phyloP scores from a whole-genome alignment of 2,329 filamentous ascomycete genomes.

The Pseudophaeomoniella oleicola region DNA sequence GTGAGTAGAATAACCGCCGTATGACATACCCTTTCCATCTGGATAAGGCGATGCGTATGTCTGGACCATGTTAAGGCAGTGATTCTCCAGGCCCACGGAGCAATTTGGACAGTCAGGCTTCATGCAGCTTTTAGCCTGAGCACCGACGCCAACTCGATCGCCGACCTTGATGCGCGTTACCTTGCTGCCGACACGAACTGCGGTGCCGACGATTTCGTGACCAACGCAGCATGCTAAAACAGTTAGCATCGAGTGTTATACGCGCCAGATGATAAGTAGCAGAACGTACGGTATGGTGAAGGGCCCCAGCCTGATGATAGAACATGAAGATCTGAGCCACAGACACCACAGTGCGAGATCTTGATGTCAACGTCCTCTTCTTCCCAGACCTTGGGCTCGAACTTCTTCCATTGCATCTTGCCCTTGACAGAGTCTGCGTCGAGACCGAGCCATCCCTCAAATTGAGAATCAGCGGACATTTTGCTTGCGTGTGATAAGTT shows the following conservation, averaged over 20 bases:
- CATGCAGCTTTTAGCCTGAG: conserved; percentile 46
- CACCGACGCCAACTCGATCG: conserved; percentile 51
- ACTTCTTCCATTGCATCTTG: conserved; percentile 25
- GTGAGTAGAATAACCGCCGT: conserved; percentile 50
- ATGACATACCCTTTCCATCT: conserved; percentile 11
- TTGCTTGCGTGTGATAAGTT: too few species aligned
- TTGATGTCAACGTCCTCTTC: conserved; percentile 66
- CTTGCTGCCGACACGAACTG: conserved; percentile 50
- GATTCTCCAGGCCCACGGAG: conserved; percentile 49
- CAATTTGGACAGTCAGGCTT: conserved; percentile 42
- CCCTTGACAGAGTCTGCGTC: conserved; percentile 32
- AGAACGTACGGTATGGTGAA: conserved; percentile 33
- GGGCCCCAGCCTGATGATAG: conserved; percentile 43
- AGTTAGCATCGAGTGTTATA: too few species aligned
- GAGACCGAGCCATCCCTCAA: conserved; percentile 41
- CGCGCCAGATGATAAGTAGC: too few species aligned
- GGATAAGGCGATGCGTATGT: conserved; percentile 34
- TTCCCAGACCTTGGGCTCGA: conserved; percentile 50
- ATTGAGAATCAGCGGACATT: conserved; percentile 32
- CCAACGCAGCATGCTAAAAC: conserved; percentile 21
- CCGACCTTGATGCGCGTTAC: conserved; percentile 45
- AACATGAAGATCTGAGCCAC: conserved; percentile 58
- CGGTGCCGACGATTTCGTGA: conserved; percentile 52
- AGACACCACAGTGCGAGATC: conserved; percentile 65
- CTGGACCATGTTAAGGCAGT: conserved; percentile 41